Evolutionary conservation across 2,329 filamentous ascomycete species (phyloP).

Genomic region (Xylariaceae sp.): DNA sequence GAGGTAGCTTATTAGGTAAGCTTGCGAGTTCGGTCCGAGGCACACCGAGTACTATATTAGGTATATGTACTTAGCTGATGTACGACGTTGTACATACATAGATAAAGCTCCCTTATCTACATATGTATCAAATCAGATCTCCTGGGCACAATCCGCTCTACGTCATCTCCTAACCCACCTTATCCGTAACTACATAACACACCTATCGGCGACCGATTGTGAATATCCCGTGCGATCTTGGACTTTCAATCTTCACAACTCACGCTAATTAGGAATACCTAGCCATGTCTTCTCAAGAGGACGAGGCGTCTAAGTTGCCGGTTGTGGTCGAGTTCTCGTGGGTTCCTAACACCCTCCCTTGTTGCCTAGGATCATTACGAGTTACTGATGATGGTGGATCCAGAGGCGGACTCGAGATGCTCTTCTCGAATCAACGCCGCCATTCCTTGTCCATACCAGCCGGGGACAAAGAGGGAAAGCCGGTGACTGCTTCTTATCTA

Average conservation of each 20-base stretch:
- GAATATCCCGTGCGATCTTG: neutral
- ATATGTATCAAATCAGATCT: neutral
- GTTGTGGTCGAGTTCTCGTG: constrained; percentile 66
- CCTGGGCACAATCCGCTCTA: neutral
- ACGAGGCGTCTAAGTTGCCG: constrained; percentile 42
- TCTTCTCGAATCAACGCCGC: constrained; percentile 82
- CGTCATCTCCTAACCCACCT: neutral
- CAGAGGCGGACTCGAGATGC: constrained; percentile 90
- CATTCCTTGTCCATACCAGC: constrained; percentile 72
- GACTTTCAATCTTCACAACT: neutral
- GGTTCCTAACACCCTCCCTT: constrained; percentile 27
- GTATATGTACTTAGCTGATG: too few relatives aligned
- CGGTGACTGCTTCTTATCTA: constrained; percentile 73
- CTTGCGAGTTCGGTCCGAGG: neutral
- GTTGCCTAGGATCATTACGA: too few relatives aligned
- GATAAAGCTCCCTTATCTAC: too few relatives aligned
- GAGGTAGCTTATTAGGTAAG: too few relatives aligned
- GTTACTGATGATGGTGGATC: constrained; percentile 17
- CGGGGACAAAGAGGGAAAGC: constrained; percentile 58
- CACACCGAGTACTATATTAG: too few relatives aligned
- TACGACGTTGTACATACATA: too few relatives aligned
- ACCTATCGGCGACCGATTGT: too few relatives aligned
- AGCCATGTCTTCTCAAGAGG: constrained; percentile 19
- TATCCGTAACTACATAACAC: too few relatives aligned
- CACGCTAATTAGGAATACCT: too few relatives aligned